phyloP scores from a whole-genome alignment of 345 rosid genomes.

The Diplotaxis tenuifolia region DNA sequence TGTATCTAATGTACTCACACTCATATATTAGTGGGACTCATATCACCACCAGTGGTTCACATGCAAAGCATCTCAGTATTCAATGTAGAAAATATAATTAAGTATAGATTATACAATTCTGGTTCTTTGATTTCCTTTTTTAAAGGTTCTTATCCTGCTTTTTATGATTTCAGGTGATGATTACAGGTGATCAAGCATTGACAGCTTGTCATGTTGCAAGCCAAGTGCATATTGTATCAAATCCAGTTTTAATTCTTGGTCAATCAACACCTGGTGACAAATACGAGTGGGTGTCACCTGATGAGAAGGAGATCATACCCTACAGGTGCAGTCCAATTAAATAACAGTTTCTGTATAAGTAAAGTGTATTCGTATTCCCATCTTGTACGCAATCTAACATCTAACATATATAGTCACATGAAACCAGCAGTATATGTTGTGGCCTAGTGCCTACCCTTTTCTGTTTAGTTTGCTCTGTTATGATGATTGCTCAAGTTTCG shows the following conservation, averaged over 20 bases:
- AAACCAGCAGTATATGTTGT: slow-evolving; percentile 12
- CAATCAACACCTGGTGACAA: slow-evolving; percentile 43
- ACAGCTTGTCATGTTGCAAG: slow-evolving; percentile 1
- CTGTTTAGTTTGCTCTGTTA: slow-evolving; percentile 5
- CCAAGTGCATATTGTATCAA: slow-evolving; percentile 74
- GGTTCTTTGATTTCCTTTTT: not conserved
- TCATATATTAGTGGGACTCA: not conserved
- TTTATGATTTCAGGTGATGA: slow-evolving; percentile 74
- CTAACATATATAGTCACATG: not conserved
- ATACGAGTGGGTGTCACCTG: slow-evolving; percentile 57
- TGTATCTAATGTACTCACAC: not conserved
- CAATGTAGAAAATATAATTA: not conserved
- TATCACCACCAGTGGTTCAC: not conserved
- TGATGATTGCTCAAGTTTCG: not conserved
- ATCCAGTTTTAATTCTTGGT: slow-evolving; percentile 75
- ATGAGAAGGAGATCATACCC: slow-evolving; percentile 48
- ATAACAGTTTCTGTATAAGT: not conserved
- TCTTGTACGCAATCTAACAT: slow-evolving; percentile 5
- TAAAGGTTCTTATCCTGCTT: slow-evolving; percentile 24
- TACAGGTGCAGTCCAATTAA: slow-evolving; percentile 53
- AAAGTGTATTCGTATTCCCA: not conserved
- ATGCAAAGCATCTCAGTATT: slow-evolving; percentile 4
- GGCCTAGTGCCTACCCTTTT: not conserved
- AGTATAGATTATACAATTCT: not conserved
- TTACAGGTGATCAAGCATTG: slow-evolving; percentile 75